Evolutionary conservation across 208 protist genomes (phyloP), one percentile per base, ranked within the genome.

Genomic region (Trypanosoma melophagium): DNA sequence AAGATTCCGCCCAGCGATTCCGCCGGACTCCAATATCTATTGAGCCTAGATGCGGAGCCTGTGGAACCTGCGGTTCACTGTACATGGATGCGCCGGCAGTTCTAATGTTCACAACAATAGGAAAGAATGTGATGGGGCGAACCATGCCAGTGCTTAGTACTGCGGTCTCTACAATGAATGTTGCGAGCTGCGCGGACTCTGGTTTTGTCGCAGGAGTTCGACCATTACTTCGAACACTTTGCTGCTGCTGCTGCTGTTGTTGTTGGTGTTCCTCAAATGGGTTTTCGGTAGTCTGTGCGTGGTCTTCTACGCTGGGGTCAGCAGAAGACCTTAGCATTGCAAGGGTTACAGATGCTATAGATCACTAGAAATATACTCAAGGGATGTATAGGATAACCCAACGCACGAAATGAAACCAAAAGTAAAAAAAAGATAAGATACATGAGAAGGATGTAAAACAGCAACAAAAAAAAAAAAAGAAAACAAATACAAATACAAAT

Each of bases 101-200:
- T 21, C 78, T 70, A 56, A 94, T 74, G 38, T 75, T 79, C 24
- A 76, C 80, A 10, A 54, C 70, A 35, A 94, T 89, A 13, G 84
- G 79, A 60, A 94, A 94, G 69, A 90, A 92, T 22, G 85, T 94
- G 25, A 87, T 83, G 35, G 79, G 69, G 0, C 82, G 74, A 38
- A 80, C n/a, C 66, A 88, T 40, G 52, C 89, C 79, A 28, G 77
- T 82, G 7, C 84, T 76, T 17, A 82, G 66, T 53, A 83, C 80
- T 17, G 84, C 66, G 3, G 65, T 51, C 9, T 83, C 79, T 8
- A 90, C 83, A 1, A 59, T 51, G 56, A 94, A 90, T 21, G 58
- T 74, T 1, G 80, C 83, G 7, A 90, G 71, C 42, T 25, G 64
- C 17, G 45, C 22, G 0, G 24, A 28, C 5, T 59, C 53, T 31